These are phyloP conservation scores for Escallonia herrerae DNA, from an alignment of 129 eudicot genomes.

Conservation along the genomic window DNA sequence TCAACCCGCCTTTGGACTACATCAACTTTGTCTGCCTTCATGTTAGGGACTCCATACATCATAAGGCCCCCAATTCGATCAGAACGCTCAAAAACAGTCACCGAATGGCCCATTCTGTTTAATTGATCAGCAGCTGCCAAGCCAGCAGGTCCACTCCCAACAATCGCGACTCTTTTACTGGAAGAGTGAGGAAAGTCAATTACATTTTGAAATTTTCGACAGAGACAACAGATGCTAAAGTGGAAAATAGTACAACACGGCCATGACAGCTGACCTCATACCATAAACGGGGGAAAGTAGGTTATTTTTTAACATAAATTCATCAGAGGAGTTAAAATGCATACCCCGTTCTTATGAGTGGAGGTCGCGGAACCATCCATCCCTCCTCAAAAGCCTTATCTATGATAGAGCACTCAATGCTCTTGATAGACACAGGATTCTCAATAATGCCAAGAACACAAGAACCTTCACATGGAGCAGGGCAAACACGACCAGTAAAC, in stretches of 20 bases:
- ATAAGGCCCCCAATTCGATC: conserved; percentile 97
- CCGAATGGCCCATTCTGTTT: conserved; percentile 75
- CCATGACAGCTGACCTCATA: not conserved
- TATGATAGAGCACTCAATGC: conserved; percentile 89
- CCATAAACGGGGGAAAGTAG: too few relatives aligned
- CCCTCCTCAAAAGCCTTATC: conserved; percentile 98
- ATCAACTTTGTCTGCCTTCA: conserved; percentile 88
- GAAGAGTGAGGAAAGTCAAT: not conserved
- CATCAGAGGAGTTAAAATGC: not conserved
- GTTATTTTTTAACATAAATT: too few relatives aligned
- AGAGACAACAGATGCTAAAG: not conserved
- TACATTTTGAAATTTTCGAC: too few relatives aligned
- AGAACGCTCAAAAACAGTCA: conserved; percentile 92
- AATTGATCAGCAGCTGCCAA: conserved; percentile 98
- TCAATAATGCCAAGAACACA: conserved; percentile 98
- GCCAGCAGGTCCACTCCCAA: conserved; percentile 99
- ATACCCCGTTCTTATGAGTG: conserved; percentile 78
- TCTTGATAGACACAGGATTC: conserved; percentile 92
- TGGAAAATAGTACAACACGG: not conserved
- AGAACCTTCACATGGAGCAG: conserved; percentile 98
- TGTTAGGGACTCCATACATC: conserved; percentile 99
- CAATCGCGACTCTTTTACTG: conserved; percentile 85
- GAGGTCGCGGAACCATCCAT: conserved; percentile 99
- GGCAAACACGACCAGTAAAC: conserved; percentile 98
- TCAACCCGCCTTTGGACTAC: conserved; percentile 88